phyloP scores from a whole-genome alignment of 805 yeast species.

The Hanseniaspora singularis region DNA sequence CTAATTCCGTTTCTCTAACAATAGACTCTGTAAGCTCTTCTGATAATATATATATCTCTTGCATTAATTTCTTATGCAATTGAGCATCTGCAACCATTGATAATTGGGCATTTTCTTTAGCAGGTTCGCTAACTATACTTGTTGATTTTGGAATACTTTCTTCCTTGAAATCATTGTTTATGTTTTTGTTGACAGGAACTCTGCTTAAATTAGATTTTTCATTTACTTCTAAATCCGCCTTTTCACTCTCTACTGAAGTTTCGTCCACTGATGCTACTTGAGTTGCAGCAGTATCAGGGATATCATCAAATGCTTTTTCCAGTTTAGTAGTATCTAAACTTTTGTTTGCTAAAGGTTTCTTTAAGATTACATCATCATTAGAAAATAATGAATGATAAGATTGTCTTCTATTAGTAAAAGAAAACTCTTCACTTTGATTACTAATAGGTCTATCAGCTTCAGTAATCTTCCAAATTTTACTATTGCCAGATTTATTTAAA shows the following conservation, averaged over 20 bases:
- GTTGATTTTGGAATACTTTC: too few relatives aligned
- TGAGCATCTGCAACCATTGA: constrained; percentile 24
- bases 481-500: neutral
- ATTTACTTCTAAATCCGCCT: too few relatives aligned
- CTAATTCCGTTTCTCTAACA: constrained; percentile 53
- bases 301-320: neutral
- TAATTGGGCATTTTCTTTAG: constrained; percentile 46
- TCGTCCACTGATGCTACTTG: too few relatives aligned
- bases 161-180: too few relatives aligned
- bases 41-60: constrained; percentile 57
- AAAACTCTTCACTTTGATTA: neutral
- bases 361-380: neutral
- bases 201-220: too few relatives aligned
- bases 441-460: neutral
- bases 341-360: neutral
- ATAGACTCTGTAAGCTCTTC: constrained; percentile 63
- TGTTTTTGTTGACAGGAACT: too few relatives aligned
- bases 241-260: too few relatives aligned
- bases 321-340: neutral
- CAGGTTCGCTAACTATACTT: constrained; percentile 32
- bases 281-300: too few relatives aligned
- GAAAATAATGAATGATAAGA: constrained; percentile 20
- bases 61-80: constrained; percentile 37
- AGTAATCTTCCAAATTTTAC: neutral
- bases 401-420: constrained; percentile 13